Percentiles rank a stretch among this genome's conserved stretches.
phyloP scores from a whole-genome alignment of 1,284 basidiomycete species.

The Calocybe gambosa region DNA sequence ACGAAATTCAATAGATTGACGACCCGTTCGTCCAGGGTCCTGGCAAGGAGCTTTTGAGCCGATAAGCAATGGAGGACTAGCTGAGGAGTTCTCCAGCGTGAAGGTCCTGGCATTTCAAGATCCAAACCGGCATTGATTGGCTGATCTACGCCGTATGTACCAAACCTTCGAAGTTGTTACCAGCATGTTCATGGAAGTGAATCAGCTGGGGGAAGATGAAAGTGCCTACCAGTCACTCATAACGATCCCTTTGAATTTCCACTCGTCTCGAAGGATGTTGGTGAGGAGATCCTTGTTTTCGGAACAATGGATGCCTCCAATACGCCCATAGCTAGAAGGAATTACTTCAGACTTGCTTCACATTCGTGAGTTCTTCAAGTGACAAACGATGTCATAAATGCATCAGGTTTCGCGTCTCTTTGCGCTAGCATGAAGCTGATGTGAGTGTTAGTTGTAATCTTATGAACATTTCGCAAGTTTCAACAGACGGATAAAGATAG shows the following conservation, averaged over 20 bases:
- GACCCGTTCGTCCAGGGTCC: slow-evolving; percentile 53
- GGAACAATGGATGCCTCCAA: slow-evolving; percentile 58
- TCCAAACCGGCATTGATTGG: slow-evolving; percentile 55
- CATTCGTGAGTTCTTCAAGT: neutral
- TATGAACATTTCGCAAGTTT: neutral
- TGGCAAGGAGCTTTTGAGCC: slow-evolving; percentile 47
- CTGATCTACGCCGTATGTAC: slow-evolving; percentile 13
- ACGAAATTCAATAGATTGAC: slow-evolving; percentile 49
- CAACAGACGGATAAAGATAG: slow-evolving; percentile 60
- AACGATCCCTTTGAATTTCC: slow-evolving; percentile 59
- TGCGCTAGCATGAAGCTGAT: slow-evolving; percentile 61
- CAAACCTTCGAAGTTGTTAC: slow-evolving; percentile 5
- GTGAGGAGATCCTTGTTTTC: slow-evolving; percentile 51
- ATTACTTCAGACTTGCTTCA: neutral
- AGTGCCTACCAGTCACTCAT: slow-evolving; percentile 57
- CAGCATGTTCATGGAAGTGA: neutral
- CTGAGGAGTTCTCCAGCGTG: slow-evolving; percentile 53
- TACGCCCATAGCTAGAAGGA: slow-evolving; percentile 51
- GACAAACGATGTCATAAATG: slow-evolving; percentile 55
- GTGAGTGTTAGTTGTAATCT: neutral
- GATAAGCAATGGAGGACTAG: slow-evolving; percentile 53
- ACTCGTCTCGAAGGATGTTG: slow-evolving; percentile 59
- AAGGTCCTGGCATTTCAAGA: slow-evolving; percentile 66
- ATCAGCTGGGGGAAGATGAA: slow-evolving; percentile 1
- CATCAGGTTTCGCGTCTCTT: slow-evolving; percentile 51